A percentile compares a stretch with the other conserved stretches of the same genome.
Evolutionary conservation across 1,284 basidiomycete species (phyloP).

Genomic region (Trametes pubescens): DNA sequence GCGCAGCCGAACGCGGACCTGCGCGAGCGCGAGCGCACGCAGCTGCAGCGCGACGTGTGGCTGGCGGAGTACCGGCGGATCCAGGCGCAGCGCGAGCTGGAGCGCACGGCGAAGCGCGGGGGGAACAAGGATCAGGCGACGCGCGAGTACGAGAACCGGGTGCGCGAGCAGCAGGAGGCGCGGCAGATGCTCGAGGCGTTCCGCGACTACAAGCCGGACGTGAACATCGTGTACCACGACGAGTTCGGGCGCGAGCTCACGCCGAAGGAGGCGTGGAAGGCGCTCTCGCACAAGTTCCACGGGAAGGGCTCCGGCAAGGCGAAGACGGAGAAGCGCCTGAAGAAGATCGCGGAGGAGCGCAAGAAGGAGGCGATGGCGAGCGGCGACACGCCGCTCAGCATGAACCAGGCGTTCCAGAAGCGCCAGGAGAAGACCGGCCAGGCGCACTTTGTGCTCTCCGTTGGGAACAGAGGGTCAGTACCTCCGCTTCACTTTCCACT

Average conservation of each 20-base stretch:
- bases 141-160: slow-evolving; percentile 93
- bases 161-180: slow-evolving; percentile 92
- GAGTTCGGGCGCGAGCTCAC: slow-evolving; percentile 92
- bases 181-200: slow-evolving; percentile 85
- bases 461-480: slow-evolving; percentile 90
- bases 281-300: slow-evolving; percentile 94
- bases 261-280: slow-evolving; percentile 97
- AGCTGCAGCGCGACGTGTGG: slow-evolving; percentile 91
- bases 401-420: slow-evolving; percentile 90
- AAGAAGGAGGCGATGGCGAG: slow-evolving; percentile 92
- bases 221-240: slow-evolving; percentile 97
- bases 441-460: slow-evolving; percentile 92
- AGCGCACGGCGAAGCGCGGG: slow-evolving; percentile 77
- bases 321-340: slow-evolving; percentile 94
- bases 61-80: slow-evolving; percentile 84
- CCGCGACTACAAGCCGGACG: slow-evolving; percentile 95
- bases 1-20: slow-evolving; percentile 72
- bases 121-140: slow-evolving; percentile 93
- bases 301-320: slow-evolving; percentile 93
- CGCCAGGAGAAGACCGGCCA: slow-evolving; percentile 92
- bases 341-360: slow-evolving; percentile 94
- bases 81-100: slow-evolving; percentile 82
- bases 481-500: slow-evolving; percentile 4
- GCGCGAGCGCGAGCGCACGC: slow-evolving; percentile 81
- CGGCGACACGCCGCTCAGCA: slow-evolving; percentile 92